These are phyloP conservation scores for Clitoria ternatea DNA, from an alignment of 306 rosid species.

Conservation along the genomic window DNA sequence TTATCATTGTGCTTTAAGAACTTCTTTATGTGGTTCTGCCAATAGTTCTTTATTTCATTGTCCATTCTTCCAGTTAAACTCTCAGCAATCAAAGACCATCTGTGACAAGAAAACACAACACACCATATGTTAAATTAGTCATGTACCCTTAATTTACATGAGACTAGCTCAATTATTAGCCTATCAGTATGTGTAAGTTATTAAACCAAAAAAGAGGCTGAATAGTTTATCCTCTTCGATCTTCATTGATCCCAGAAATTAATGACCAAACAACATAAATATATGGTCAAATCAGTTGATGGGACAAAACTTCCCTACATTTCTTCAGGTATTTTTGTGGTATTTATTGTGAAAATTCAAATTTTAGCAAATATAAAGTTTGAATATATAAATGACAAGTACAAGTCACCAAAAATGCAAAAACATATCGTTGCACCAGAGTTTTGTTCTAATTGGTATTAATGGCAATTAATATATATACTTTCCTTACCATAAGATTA, in stretches of 20 bases:
- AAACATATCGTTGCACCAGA: no score
- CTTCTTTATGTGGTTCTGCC: slow-evolving; percentile 65
- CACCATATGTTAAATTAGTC: background rate
- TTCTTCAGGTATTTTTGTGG: no score
- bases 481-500: background rate
- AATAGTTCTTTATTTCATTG: slow-evolving; percentile 63
- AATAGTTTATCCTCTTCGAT: background rate
- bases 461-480: no score
- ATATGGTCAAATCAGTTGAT: background rate
- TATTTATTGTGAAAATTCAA: no score
- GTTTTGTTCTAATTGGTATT: no score
- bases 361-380: no score
- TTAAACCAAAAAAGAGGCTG: no score
- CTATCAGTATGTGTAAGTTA: no score
- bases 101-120: background rate
- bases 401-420: no score
- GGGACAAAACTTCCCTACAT: no score
- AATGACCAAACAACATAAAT: background rate
- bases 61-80: slow-evolving; percentile 64
- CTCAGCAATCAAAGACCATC: slow-evolving; percentile 70
- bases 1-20: background rate
- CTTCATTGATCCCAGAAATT: background rate
- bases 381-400: no score
- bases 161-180: no score
- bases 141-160: background rate